Evolutionary conservation across 306 rosid species (phyloP).

Genomic region (Bauhinia variegata): DNA sequence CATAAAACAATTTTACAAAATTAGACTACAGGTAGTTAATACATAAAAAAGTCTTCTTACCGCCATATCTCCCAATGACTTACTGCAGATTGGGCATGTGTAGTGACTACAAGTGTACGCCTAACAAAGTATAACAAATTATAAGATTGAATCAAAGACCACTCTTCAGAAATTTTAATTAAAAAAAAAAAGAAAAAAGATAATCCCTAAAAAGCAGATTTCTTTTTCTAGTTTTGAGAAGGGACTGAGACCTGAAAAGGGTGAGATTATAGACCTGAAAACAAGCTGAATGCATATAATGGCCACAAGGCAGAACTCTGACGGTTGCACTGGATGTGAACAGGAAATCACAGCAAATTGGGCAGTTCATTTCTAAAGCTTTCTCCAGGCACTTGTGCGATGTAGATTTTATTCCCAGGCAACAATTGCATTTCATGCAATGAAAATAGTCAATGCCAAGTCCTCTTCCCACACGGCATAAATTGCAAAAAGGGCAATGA

Average conservation of each 20-base stretch:
- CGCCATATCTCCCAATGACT: constrained; percentile 98
- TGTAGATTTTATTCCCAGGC: constrained; percentile 80
- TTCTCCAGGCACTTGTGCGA: constrained; percentile 96
- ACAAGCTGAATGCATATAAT: constrained; percentile 99
- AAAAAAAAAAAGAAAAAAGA: no score
- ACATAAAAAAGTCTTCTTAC: constrained; percentile 53
- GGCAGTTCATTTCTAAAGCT: constrained; percentile 94
- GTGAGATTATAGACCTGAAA: constrained; percentile 72
- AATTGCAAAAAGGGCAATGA: constrained; percentile 98
- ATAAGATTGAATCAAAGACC: constrained; percentile 37
- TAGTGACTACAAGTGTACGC: constrained; percentile 97
- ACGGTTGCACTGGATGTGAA: constrained; percentile 97
- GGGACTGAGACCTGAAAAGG: constrained; percentile 11
- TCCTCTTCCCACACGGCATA: constrained; percentile 96
- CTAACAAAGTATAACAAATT: constrained; percentile 52
- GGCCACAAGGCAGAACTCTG: constrained; percentile 95
- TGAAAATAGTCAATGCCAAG: constrained; percentile 94
- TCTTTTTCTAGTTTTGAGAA: neutral
- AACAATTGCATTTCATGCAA: constrained; percentile 98
- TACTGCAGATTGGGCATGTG: constrained; percentile 99
- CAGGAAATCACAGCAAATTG: constrained; percentile 92
- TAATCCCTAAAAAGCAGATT: neutral
- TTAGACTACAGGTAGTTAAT: constrained; percentile 14
- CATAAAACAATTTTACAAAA: constrained; percentile 14
- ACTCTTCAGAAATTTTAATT: constrained; percentile 16